Percentiles rank a stretch among this genome's conserved stretches.
These are phyloP conservation scores for Plasmodium fragile DNA, from an alignment of 169 alveolate genomes.

Conservation along the genomic window DNA sequence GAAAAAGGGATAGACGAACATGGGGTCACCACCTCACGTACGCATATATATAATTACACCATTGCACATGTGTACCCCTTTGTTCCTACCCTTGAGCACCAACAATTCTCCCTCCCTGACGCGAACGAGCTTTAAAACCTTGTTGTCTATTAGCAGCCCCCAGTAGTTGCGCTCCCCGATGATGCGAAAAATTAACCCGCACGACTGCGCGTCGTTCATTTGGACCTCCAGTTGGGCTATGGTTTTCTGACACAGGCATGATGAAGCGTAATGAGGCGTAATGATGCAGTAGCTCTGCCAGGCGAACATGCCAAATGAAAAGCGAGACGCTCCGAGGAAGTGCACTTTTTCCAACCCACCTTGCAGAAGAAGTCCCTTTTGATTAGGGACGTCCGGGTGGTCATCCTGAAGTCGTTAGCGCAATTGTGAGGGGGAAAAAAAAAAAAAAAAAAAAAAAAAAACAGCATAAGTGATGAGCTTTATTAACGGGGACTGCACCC, in stretches of 20 bases:
- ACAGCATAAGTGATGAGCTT: not conserved
- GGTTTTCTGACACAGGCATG: conserved; percentile 32
- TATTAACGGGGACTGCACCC: not conserved
- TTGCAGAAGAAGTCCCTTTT: conserved; percentile 75
- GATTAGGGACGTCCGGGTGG: conserved; percentile 57
- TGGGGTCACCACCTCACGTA: not conserved
- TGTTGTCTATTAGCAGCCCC: conserved; percentile 67
- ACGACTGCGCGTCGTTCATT: conserved; percentile 58
- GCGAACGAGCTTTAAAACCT: conserved; percentile 23
- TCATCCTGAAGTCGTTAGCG: conserved; percentile 37
- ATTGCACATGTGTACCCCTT: not conserved
- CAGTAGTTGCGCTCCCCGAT: conserved; percentile 64
- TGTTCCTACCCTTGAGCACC: conserved; percentile 30
- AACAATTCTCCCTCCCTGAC: conserved; percentile 60
- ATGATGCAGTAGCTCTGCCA: too few relatives aligned
- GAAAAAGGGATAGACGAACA: not conserved
- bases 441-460: not conserved
- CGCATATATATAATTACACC: not conserved
- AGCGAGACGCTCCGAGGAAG: not conserved
- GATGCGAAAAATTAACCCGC: conserved; percentile 69
- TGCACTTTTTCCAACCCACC: conserved; percentile 1
- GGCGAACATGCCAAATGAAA: not conserved
- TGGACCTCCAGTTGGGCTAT: conserved; percentile 74
- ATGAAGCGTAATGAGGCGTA: not conserved
- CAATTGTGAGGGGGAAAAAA: not conserved